Conservation (phyloP, 352 stramenopile genomes). For the Sclerospora graminicola region DNA sequence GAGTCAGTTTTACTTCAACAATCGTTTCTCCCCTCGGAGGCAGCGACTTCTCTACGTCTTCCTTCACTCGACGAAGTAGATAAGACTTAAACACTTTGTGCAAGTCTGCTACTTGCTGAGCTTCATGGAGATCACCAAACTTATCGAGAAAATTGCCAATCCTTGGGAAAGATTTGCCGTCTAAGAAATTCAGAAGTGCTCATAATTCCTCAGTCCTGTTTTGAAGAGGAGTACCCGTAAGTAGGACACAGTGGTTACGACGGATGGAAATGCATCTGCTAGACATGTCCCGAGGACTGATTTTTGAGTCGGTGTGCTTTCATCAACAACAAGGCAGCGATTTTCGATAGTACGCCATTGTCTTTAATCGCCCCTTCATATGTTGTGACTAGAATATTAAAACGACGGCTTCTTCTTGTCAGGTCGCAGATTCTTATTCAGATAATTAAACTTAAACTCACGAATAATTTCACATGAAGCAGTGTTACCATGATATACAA, state of each 20-base stretch:
- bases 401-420: conserved; percentile 81
- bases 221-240: conserved; percentile 81
- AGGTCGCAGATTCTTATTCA: conserved; percentile 49
- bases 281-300: conserved; percentile 70
- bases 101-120: conserved; percentile 80
- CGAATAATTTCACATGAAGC: conserved; percentile 90
- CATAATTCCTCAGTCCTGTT: conserved; percentile 99
- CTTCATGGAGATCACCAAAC: conserved; percentile 82
- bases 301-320: conserved; percentile 86
- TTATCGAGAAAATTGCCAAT: conserved; percentile 91
- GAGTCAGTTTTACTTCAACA: conserved; percentile 85
- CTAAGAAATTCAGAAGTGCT: conserved; percentile 98
- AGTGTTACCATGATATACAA: conserved; percentile 97
- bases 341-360: conserved; percentile 89
- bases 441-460: conserved; percentile 92
- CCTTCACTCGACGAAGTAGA: conserved; percentile 80
- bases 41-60: conserved; percentile 85
- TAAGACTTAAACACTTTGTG: conserved; percentile 88
- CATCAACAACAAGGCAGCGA: conserved; percentile 87
- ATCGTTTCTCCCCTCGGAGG: conserved; percentile 86
- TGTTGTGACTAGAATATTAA: conserved; percentile 86
- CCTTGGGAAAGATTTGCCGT: conserved; percentile 89
- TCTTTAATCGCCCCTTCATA: conserved; percentile 88
- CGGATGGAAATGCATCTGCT: conserved; percentile 77
- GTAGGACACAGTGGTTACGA: conserved; percentile 74